Percentiles rank a stretch among this genome's conserved stretches.
phyloP scores from a whole-genome alignment of 352 stramenopile species.

The Pythium apleroticum region DNA sequence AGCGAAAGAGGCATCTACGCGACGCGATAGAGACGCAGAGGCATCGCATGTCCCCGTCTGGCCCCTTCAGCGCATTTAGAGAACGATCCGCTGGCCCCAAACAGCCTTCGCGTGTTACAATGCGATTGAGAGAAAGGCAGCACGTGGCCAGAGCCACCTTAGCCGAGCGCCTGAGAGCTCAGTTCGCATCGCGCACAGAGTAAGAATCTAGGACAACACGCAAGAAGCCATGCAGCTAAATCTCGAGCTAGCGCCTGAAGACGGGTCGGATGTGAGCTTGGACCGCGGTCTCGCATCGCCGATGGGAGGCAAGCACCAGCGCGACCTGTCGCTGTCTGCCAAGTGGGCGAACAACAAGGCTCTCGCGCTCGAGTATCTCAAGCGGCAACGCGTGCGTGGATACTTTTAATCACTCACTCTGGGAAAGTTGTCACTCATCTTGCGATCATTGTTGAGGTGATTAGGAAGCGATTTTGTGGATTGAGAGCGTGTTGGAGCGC shows the following conservation, averaged over 20 bases:
- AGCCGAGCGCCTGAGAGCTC: neutral
- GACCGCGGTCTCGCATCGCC: constrained; percentile 39
- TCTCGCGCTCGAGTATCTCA: constrained; percentile 73
- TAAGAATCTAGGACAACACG: neutral
- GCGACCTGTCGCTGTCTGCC: constrained; percentile 62
- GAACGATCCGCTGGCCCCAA: neutral
- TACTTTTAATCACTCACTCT: constrained; percentile 1
- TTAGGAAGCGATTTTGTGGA: constrained; percentile 73
- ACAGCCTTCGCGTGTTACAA: neutral
- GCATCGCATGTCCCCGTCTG: neutral
- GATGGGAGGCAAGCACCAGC: constrained; percentile 69
- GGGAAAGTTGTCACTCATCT: too few species aligned
- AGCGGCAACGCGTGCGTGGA: constrained; percentile 52
- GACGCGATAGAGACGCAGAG: neutral
- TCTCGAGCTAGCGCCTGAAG: constrained; percentile 37
- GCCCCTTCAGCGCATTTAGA: neutral
- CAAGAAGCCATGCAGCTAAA: constrained; percentile 40
- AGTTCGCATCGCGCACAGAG: neutral
- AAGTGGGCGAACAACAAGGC: constrained; percentile 79
- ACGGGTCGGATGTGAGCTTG: constrained; percentile 17
- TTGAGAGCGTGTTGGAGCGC: constrained; percentile 61
- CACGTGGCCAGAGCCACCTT: neutral
- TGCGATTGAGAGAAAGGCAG: neutral
- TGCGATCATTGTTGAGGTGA: neutral
- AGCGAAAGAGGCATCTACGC: neutral